Evolutionary conservation across 2,329 filamentous ascomycete genomes (phyloP), one percentile per base, ranked within the genome.

Genomic region (Ophiostoma novo-ulmi): DNA sequence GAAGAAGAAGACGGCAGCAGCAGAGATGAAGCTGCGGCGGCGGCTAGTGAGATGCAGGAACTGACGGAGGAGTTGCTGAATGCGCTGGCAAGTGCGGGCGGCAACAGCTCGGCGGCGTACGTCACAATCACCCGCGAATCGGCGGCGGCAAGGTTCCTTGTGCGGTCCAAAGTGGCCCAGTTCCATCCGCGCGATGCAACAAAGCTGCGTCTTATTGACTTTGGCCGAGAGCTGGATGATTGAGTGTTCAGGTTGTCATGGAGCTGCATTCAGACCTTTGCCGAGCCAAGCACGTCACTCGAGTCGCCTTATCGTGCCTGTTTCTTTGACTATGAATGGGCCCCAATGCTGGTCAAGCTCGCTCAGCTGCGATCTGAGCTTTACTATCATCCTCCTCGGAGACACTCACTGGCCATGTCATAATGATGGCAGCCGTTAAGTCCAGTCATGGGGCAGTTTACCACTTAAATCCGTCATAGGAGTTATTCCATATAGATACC

Each of bases 151-250:
- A 83, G 88, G 73, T 90, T 90, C 75, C 80, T 90, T 31, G 86
- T 90, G 44, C 80, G 88, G 70, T 88, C 87, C 52, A 89, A 89
- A 75, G 87, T 89, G 58, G 88, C 88, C 3, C 85, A 88, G 74
- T 89, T 90, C 74, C 87, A 91, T 75, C 87, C 87, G 3, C 85
- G 82, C 73, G 88, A 90, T 78, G 87, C 88, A 17, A 85, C 81
- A 61, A 83, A 80, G 76, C 78, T 91, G 69, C 83, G 85, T 68
- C 77, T 90, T 66, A 79, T 90, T 66, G 87, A 90, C 77, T 90
- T 89, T 81, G 88, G 87, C 20, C 84, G 85, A 71, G 87, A 89
- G 73, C 76, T 90, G 73, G 87, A 88, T 67, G 83, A 84, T 75
- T 87, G 63, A 65, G 14, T 14, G 41, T 13, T 3, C 5, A 20